phyloP scores from a whole-genome alignment of 2,329 filamentous ascomycete species.

The Penicillium expansum region DNA sequence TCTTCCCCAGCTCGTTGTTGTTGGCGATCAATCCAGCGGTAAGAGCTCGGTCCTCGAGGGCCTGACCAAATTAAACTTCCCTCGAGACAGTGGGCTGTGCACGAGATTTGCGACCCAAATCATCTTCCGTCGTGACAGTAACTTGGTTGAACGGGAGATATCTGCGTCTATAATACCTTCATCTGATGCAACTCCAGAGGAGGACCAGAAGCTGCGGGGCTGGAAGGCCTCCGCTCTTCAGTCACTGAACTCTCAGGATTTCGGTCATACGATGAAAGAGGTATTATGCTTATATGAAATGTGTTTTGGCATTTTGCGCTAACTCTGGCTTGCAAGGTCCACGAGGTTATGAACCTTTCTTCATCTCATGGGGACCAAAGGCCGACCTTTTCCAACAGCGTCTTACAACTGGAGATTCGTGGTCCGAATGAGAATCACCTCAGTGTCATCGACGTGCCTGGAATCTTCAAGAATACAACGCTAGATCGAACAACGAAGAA shows the following conservation, averaged over 20 bases:
- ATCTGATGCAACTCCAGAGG: conserved; percentile 19
- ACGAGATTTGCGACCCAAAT: conserved; percentile 51
- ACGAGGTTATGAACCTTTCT: conserved; percentile 26
- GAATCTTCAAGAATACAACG: conserved; percentile 43
- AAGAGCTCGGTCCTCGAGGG: conserved; percentile 36
- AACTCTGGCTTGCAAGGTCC: conserved; percentile 14
- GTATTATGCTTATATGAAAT: conserved; percentile 13
- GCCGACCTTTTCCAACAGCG: conserved; percentile 42
- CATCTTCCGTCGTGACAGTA: conserved; percentile 36
- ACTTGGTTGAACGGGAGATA: conserved; percentile 16
- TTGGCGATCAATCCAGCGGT: conserved; percentile 44
- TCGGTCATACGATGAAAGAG: conserved; percentile 27
- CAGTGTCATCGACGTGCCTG: conserved; percentile 48
- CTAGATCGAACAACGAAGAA: conserved; percentile 35
- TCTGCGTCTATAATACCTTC: conserved; percentile 40
- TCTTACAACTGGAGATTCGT: conserved; percentile 44
- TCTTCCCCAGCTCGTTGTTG: conserved; percentile 38
- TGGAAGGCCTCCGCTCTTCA: conserved; percentile 20
- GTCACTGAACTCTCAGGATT: conserved; percentile 7
- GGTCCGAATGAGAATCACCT: conserved; percentile 43
- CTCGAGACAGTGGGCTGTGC: conserved; percentile 39
- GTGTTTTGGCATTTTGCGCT: not conserved
- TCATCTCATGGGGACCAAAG: conserved; percentile 15
- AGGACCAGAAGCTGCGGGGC: conserved; percentile 17
- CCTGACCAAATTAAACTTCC: conserved; percentile 40